Conservation (phyloP, 2,329 filamentous ascomycete genomes). For the Fusarium keratoplasticum region DNA sequence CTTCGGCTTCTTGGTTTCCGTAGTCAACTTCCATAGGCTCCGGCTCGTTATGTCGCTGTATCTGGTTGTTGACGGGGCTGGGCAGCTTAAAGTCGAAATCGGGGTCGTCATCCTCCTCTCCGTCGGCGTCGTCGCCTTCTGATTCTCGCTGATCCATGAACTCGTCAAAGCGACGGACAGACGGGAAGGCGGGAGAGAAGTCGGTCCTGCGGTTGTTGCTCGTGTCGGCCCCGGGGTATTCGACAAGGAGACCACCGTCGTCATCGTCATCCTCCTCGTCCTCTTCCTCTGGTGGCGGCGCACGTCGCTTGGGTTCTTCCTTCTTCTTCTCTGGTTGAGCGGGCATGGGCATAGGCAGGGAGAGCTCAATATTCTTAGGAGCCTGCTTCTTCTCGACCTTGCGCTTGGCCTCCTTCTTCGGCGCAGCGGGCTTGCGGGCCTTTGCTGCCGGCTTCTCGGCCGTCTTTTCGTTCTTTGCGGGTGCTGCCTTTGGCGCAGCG, state of each 20-base stretch:
- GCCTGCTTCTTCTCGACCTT: slow-evolving; percentile 52
- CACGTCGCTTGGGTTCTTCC: slow-evolving; percentile 45
- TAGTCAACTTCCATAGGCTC: slow-evolving; percentile 48
- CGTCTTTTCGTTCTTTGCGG: slow-evolving; percentile 13
- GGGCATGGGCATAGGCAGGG: slow-evolving; percentile 49
- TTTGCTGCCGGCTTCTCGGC: slow-evolving; percentile 42
- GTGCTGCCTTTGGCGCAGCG: slow-evolving; percentile 28
- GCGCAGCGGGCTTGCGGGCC: slow-evolving; percentile 37
- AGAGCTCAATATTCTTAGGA: slow-evolving; percentile 49
- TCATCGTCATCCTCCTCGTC: slow-evolving; percentile 68
- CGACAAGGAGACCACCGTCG: slow-evolving; percentile 68
- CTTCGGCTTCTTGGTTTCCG: slow-evolving; percentile 43
- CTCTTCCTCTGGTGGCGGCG: slow-evolving; percentile 57
- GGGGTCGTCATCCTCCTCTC: slow-evolving; percentile 61
- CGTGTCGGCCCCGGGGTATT: slow-evolving; percentile 67
- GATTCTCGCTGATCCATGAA: slow-evolving; percentile 61
- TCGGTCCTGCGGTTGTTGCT: slow-evolving; percentile 50
- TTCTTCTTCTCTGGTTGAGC: slow-evolving; percentile 30
- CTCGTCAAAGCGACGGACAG: slow-evolving; percentile 64
- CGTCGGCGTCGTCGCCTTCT: slow-evolving; percentile 60
- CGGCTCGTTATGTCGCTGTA: slow-evolving; percentile 42
- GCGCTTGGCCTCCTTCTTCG: slow-evolving; percentile 47
- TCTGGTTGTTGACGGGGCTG: slow-evolving; percentile 61
- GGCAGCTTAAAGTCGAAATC: slow-evolving; percentile 64
- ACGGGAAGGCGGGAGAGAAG: slow-evolving; percentile 63